These are phyloP conservation scores for Fraxinus floribunda DNA, from an alignment of 305 asterid genomes.

Conservation along the genomic window DNA sequence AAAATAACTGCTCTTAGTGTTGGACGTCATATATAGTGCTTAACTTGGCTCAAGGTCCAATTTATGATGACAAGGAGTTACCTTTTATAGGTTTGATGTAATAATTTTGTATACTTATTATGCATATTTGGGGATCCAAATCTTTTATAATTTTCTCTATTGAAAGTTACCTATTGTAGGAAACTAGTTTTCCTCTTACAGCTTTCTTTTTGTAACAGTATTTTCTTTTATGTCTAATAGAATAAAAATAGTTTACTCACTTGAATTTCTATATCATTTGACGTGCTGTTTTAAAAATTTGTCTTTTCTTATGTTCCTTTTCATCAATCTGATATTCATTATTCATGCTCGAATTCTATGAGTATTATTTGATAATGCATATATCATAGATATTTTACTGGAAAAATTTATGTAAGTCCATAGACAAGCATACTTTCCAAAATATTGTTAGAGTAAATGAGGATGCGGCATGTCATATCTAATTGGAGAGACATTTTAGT, in stretches of 20 bases:
- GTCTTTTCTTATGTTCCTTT: not conserved
- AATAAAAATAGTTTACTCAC: not conserved
- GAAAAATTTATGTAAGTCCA: not conserved
- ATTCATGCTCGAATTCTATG: not conserved
- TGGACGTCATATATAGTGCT: not conserved
- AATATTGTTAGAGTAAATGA: not conserved
- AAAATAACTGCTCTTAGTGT: not conserved
- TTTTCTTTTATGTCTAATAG: not conserved
- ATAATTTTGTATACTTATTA: not conserved
- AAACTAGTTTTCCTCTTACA: not conserved
- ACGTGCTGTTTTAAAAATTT: not conserved
- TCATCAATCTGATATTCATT: not conserved
- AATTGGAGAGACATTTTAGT: not conserved
- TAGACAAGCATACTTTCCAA: not conserved
- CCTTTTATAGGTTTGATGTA: not conserved
- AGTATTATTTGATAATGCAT: not conserved
- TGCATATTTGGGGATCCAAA: not conserved
- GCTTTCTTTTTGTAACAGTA: not conserved
- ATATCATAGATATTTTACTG: not conserved
- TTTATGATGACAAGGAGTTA: not conserved
- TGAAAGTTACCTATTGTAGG: not conserved
- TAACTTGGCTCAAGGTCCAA: not conserved
- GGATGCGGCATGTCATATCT: not conserved
- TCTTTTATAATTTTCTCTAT: not conserved
- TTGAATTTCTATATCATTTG: not conserved